Conservation (phyloP, 1,284 basidiomycete species). For the Ustilago tritici region DNA sequence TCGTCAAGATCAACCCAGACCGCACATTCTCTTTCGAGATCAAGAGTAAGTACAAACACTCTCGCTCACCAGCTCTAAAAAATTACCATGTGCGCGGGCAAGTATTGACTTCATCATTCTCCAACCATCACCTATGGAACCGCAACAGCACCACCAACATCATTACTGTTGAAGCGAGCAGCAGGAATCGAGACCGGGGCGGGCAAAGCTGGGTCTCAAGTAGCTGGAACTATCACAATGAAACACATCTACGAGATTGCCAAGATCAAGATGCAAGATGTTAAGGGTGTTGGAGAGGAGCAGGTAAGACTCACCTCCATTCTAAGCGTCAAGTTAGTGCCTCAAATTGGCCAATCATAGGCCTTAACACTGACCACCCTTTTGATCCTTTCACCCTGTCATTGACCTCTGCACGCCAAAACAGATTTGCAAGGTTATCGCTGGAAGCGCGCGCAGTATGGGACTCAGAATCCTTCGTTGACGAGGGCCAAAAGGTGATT, state of each 20-base stretch:
- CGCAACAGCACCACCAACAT: constrained; percentile 83
- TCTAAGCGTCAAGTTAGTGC: not conserved
- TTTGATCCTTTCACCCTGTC: not conserved
- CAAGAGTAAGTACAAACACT: constrained; percentile 50
- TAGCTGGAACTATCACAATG: constrained; percentile 83
- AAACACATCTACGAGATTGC: constrained; percentile 99
- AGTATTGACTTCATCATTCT: not conserved
- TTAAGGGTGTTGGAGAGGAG: constrained; percentile 59
- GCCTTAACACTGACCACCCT: not conserved
- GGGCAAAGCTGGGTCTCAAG: constrained; percentile 77
- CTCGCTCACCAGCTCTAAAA: not conserved
- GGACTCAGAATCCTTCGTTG: constrained; percentile 56
- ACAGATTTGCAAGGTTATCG: constrained; percentile 62
- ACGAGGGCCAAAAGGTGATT: not conserved
- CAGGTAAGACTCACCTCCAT: constrained; percentile 38
- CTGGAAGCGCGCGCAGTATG: constrained; percentile 58
- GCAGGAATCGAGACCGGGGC: constrained; percentile 88
- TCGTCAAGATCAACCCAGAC: constrained; percentile 93
- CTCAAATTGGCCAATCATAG: not conserved
- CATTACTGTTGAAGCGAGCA: constrained; percentile 87
- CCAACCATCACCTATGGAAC: not conserved
- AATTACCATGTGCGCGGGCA: not conserved
- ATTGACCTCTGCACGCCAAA: not conserved
- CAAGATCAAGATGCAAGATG: constrained; percentile 90
- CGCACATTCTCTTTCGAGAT: constrained; percentile 86